A percentile compares a stretch with the other conserved stretches of the same genome.
Conservation (phyloP, 768 basidiomycete species). For the Agaricus subrufescens region DNA sequence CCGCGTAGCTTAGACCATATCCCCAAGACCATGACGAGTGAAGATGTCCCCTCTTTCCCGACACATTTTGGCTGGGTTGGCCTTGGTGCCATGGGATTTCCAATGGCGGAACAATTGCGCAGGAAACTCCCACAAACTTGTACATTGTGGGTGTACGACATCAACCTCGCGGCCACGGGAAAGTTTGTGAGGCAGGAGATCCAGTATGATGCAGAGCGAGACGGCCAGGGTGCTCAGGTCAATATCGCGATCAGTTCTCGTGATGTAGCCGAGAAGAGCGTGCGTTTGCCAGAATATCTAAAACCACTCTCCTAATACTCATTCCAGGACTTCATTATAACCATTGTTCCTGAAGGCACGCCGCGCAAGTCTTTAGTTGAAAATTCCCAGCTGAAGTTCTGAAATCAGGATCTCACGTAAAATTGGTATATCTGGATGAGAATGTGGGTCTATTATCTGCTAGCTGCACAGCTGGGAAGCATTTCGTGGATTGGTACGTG, state of each 20-base stretch:
- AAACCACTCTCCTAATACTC: not conserved
- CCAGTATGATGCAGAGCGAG: conserved; percentile 5
- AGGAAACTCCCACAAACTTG: conserved; percentile 22
- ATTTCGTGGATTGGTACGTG: conserved; percentile 37
- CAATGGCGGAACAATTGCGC: conserved; percentile 34
- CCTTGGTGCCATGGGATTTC: conserved; percentile 40
- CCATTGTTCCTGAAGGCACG: conserved; percentile 37
- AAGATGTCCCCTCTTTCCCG: conserved; percentile 12
- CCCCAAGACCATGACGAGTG: not conserved
- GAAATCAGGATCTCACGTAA: conserved; percentile 30
- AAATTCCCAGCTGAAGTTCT: not conserved
- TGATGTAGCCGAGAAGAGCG: conserved; percentile 33
- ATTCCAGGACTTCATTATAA: conserved; percentile 31
- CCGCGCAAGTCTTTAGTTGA: not conserved
- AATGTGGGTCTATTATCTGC: conserved; percentile 30
- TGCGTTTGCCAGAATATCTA: conserved; percentile 15
- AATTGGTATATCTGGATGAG: conserved; percentile 29
- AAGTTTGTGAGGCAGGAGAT: conserved; percentile 21
- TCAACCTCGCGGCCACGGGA: conserved; percentile 21
- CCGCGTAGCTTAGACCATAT: not conserved
- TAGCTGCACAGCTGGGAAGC: conserved; percentile 27
- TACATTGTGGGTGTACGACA: conserved; percentile 29
- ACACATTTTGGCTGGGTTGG: conserved; percentile 31
- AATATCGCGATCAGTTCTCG: conserved; percentile 20
- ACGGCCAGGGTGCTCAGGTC: conserved; percentile 11